Conservation (phyloP, 106 monocot species). For the Dioscorea dumetorum region DNA sequence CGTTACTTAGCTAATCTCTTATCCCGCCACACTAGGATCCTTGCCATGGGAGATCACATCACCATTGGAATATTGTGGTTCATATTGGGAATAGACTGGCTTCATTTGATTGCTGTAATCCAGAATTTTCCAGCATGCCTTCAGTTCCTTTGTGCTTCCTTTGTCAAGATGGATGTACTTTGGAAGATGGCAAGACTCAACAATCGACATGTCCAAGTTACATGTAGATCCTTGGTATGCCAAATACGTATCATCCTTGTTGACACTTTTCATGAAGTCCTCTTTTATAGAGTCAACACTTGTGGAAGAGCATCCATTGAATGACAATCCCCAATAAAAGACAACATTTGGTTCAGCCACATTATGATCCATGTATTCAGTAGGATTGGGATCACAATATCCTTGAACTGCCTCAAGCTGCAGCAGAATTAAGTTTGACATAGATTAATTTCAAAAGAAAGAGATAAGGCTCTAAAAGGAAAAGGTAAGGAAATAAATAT, state of each 20-base stretch:
- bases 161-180: slow-evolving; percentile 16
- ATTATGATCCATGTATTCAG: slow-evolving; percentile 35
- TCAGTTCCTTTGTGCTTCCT: neutral
- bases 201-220: slow-evolving; percentile 28
- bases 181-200: slow-evolving; percentile 23
- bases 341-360: slow-evolving; percentile 26
- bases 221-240: neutral
- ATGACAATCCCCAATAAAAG: slow-evolving; percentile 45
- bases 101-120: slow-evolving; percentile 6
- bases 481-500: too few species aligned
- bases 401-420: slow-evolving; percentile 35
- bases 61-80: slow-evolving; percentile 15
- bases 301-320: neutral
- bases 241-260: slow-evolving; percentile 18
- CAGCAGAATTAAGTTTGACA: neutral
- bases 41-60: too few species aligned
- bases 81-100: slow-evolving; percentile 13
- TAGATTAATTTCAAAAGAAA: too few species aligned
- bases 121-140: slow-evolving; percentile 7
- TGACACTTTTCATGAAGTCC: slow-evolving; percentile 37
- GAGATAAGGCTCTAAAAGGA: too few species aligned
- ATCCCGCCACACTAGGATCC: slow-evolving; percentile 2
- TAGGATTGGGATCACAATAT: slow-evolving; percentile 45
- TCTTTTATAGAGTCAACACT: slow-evolving; percentile 13
- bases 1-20: neutral